A percentile compares a stretch with the other conserved stretches of the same genome.
Evolutionary conservation across 2,329 filamentous ascomycete species (phyloP).

Genomic region (Colletotrichum somersetense): DNA sequence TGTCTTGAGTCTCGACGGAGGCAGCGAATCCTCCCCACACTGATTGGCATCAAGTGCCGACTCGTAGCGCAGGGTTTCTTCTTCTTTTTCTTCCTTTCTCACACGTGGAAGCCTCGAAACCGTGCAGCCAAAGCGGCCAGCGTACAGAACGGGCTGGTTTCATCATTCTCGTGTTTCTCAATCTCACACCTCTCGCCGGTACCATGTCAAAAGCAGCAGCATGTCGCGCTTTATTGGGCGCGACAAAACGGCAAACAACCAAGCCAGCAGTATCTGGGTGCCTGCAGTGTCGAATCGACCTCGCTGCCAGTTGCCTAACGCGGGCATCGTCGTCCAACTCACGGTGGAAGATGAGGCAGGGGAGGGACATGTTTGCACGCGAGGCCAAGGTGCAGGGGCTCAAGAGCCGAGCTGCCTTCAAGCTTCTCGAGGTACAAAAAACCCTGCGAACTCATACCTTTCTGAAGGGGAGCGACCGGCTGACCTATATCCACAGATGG

Average conservation of each 20-base stretch:
- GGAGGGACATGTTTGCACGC: conserved; percentile 76
- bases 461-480: conserved; percentile 17
- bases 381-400: conserved; percentile 83
- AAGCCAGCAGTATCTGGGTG: background rate
- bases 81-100: background rate
- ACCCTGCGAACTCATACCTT: background rate
- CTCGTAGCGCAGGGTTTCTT: background rate
- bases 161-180: background rate
- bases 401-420: conserved; percentile 94
- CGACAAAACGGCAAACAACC: background rate
- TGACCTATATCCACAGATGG: conserved; percentile 69
- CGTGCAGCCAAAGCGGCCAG: background rate
- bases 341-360: conserved; percentile 86
- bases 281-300: background rate
- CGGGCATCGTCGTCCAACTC: conserved; percentile 71
- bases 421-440: conserved; percentile 80
- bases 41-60: background rate
- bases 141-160: no score
- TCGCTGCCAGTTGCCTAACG: conserved; percentile 1
- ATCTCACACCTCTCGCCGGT: background rate
- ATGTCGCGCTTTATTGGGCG: conserved; percentile 12
- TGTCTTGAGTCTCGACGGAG: background rate
- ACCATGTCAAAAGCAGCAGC: conserved; percentile 21
- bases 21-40: background rate
- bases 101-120: background rate